These are phyloP conservation scores for Saccharum spontaneum DNA, from an alignment of 176 grass and related monocot species.

Conservation along the genomic window DNA sequence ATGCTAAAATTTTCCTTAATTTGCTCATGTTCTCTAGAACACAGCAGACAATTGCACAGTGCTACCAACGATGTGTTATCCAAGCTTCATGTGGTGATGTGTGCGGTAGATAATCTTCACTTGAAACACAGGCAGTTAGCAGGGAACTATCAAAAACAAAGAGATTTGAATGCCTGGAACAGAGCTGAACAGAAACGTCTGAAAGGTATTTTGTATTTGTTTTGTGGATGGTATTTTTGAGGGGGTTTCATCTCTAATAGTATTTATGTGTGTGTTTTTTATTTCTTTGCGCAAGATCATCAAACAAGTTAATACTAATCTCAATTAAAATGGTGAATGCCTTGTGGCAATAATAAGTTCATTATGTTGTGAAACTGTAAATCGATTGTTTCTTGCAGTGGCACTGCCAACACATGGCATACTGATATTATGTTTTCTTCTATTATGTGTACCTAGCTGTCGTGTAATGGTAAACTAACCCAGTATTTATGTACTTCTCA, in stretches of 20 bases:
- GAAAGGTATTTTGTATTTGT: constrained; percentile 57
- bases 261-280: neutral
- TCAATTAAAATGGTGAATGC: neutral
- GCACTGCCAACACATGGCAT: neutral
- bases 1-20: constrained; percentile 34
- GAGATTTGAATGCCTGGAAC: constrained; percentile 47
- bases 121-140: constrained; percentile 68
- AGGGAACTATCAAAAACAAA: constrained; percentile 53
- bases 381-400: neutral
- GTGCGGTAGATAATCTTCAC: constrained; percentile 61
- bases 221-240: neutral
- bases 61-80: constrained; percentile 36
- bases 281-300: neutral
- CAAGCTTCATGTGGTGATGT: constrained; percentile 56
- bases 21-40: constrained; percentile 44
- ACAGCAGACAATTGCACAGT: constrained; percentile 33
- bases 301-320: constrained; percentile 7
- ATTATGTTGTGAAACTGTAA: neutral
- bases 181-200: constrained; percentile 73
- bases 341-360: neutral
- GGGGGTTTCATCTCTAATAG: neutral
- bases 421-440: neutral
- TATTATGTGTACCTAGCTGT: neutral
- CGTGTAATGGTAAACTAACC: constrained; percentile 13
- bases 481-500: constrained; percentile 40